These are phyloP conservation scores for Alternaria sp. DNA, from an alignment of 2,329 filamentous ascomycete species.

Conservation along the genomic window DNA sequence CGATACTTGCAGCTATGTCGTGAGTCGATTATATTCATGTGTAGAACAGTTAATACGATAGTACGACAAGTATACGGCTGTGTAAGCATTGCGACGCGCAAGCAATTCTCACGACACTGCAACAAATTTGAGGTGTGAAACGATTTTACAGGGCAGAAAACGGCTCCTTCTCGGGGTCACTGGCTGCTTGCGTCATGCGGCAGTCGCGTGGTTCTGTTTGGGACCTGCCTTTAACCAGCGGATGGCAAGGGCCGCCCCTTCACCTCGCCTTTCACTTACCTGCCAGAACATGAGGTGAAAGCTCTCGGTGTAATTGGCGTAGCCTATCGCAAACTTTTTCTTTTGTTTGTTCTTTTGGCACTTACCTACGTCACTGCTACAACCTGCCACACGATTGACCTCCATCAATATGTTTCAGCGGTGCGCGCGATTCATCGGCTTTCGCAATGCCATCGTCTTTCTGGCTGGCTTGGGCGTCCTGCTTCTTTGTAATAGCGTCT, in stretches of 20 bases:
- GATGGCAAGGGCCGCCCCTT: not conserved
- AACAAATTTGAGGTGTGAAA: not conserved
- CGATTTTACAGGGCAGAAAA: not conserved
- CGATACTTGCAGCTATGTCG: not conserved
- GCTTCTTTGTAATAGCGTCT: conserved; percentile 64
- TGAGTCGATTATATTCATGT: not conserved
- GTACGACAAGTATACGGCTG: not conserved
- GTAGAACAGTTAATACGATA: not conserved
- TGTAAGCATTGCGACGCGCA: not conserved
- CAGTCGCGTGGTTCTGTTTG: not conserved
- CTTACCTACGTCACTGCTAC: not conserved
- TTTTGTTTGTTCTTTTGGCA: not conserved
- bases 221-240: not conserved
- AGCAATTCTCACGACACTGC: not conserved
- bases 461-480: conserved; percentile 63
- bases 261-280: not conserved
- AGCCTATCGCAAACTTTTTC: not conserved
- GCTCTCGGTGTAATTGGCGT: not conserved
- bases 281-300: not conserved
- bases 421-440: not conserved
- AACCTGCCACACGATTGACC: not conserved
- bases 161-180: not conserved
- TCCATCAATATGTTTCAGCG: not conserved
- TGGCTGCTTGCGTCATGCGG: not conserved
- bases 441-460: conserved; percentile 63